Base-by-base conservation (phyloP, 768 basidiomycete species). In the Phanerodontia chrysosporium region DNA sequence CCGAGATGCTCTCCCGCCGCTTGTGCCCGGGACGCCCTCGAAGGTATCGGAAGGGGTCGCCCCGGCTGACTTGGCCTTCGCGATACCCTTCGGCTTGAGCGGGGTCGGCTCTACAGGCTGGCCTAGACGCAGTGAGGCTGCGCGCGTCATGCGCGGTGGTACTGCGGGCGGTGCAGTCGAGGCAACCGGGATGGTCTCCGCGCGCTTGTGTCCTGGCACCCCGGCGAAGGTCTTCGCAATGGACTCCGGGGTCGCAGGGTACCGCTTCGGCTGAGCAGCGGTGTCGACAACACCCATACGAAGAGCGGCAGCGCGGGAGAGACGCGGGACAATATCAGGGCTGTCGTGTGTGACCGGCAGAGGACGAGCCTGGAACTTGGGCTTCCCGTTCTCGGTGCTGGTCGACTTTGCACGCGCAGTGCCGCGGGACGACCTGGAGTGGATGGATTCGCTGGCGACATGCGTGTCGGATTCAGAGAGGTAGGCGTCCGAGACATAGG, bases 11-110 rank as follows among this genome's bases (percentile, higher is more conserved):
- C 67, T 90, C 89, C 27, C 87, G 75, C 56, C 91, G 78, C 72
- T 93, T 93, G 66, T 94, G 91, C 0, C 91, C 91, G 92, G 91
- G 2, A 93, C 86, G 32, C 90, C 90, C 0, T 88, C 87, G 65
- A 92, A 94, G 0, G 79, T 83, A 30, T 70, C 70, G 70, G 64
- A 64, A 29, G 46, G 62, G 21, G 63, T 48, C 22, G 62, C 58
- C 24, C 45, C 48, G 30, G 21, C 46, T 55, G 61, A 18, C 35
- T 42, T 53, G 35, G 52, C 22, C 22, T 42, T 53, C 16, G 52
- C 52, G 5, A 53, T 39, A 14, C 30, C 52, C 21, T 18, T 16
- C 16, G 48, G 52, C 54, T 51, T 61, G 46, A 45, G 62, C 53
- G 45, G 62, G 64, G 72, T 76, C 45, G 75, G 75, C 1, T 78